Evolutionary conservation across 352 stramenopile species (phyloP), one percentile per base, ranked within the genome.

Genomic region (Hyaloperonospora arabidopsidis): DNA sequence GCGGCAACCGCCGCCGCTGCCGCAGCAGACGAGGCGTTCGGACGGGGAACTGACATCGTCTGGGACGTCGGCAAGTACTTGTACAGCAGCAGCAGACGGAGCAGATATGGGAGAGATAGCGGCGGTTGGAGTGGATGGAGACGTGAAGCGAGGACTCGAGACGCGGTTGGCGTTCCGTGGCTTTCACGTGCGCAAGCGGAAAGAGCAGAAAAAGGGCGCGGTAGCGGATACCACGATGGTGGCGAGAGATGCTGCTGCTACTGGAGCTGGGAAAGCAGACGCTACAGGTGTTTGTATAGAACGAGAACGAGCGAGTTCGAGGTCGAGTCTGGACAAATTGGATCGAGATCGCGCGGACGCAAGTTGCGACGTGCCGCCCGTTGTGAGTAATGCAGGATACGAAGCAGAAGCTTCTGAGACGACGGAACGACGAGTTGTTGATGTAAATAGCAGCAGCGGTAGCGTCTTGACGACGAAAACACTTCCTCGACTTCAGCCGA

Each of bases 321-420:
- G 74, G 68, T 53, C 76, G 39, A 66, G 77, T 17, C 47, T 57
- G 29, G 52, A 63, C 5, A 53, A 45, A 15, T 59, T 74, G 22
- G 68, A 80, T 46, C 60, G 60, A 36, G 61, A 40, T 11, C 68
- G 68, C 36, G 61, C 49, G 17, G 68, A 78, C 52, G 76, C 68
- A 43, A 72, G 68, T 51, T 77, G 68, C 65, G 65, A 69, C 17
- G 57, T 68, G 6, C 57, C 65, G 0, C 19, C 57, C 7, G 34
- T 38, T 2, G 61, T 55, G 25, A 39, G 34, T 25, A 52, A 51
- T 11, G 17, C 11, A n/a, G n/a, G 22, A 32, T 8, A 10, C 25
- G 25, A 32, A 4, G 8, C 25, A 0, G 25, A 32, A n/a, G n/a
- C n/a, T n/a, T n/a, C n/a, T n/a, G n/a, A n/a, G n/a, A n/a, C n/a